Evolutionary conservation across 2,329 filamentous ascomycete genomes (phyloP), one percentile per base, ranked within the genome.

Genomic region (Sarocladium kiliense): DNA sequence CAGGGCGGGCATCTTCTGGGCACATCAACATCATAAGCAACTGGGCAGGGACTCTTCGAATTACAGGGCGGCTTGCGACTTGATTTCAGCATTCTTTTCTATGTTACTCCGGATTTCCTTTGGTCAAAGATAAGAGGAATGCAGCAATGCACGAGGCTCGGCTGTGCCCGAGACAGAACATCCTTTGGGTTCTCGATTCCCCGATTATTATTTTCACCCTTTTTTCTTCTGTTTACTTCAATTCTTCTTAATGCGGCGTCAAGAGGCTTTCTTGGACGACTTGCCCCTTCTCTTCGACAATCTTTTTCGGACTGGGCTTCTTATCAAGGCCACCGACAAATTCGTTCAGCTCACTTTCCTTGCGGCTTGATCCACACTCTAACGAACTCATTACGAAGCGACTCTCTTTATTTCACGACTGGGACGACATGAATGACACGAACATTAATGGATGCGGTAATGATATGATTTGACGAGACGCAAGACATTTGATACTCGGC

Each of bases 121-220:
- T 64, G 62, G 62, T 62, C 65, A 67, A 71, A 77, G 74, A 76
- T 71, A 81, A 81, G 78, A 82, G 74, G 74, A 80, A 78, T 75
- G 81, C 81, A 84, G 81, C 81, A 81, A 84, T 84, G 81, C 81
- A 81, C 73, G 70, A 71, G 65, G 69, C 71, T 76, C 74, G 76
- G 75, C 72, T 64, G 61, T 71, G 71, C 66, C 72, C 74, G 74
- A 77, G 74, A 75, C 74, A 70, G 69, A 68, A 73, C 71, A 68
- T 66, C 65, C 65, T 68, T 65, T 67, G 66, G 67, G 71, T 75
- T 72, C 70, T 74, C 71, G 69, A 64, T 64, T 51, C 63, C 61
- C 61, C 61, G 57, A 59, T 58, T 58, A 62, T 65, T 58, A 47
- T 32, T 41, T 57, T 54, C 49, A 12, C 23, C 55, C 39, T 57